These are phyloP conservation scores for Tuber brumale DNA, from an alignment of 495 filamentous ascomycete species.

Conservation along the genomic window DNA sequence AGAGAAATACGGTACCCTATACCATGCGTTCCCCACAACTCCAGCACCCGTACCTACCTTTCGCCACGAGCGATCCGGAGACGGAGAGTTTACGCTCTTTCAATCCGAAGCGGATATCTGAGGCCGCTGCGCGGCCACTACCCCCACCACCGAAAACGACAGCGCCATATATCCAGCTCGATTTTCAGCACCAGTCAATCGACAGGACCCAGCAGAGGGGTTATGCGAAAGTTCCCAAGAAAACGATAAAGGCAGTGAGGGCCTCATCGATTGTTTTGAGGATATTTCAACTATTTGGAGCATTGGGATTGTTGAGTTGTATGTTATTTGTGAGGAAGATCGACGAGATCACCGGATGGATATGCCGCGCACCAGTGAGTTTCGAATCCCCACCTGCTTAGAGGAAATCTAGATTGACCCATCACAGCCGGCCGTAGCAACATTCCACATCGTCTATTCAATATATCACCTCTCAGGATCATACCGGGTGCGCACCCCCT, in stretches of 20 bases:
- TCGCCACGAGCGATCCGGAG: background rate
- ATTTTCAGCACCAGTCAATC: slow-evolving; percentile 16
- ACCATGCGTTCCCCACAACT: background rate
- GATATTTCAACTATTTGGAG: slow-evolving; percentile 23
- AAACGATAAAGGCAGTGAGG: slow-evolving; percentile 9
- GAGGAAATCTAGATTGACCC: background rate
- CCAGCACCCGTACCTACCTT: background rate
- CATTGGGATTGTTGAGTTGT: slow-evolving; percentile 30
- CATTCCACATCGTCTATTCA: slow-evolving; percentile 33
- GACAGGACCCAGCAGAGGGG: slow-evolving; percentile 13
- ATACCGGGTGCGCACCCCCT: slow-evolving; percentile 31
- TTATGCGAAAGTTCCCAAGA: slow-evolving; percentile 14
- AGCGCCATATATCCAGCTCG: slow-evolving; percentile 36
- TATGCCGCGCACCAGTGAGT: slow-evolving; percentile 31
- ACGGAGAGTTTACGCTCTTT: slow-evolving; percentile 11
- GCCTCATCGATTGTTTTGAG: slow-evolving; percentile 20
- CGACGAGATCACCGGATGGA: slow-evolving; percentile 34
- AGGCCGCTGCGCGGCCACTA: slow-evolving; percentile 15
- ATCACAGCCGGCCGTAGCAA: slow-evolving; percentile 28
- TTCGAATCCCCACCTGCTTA: background rate
- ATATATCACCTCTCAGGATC: slow-evolving; percentile 35
- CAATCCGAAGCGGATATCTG: slow-evolving; percentile 34
- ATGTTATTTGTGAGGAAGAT: slow-evolving; percentile 32
- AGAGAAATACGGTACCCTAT: slow-evolving; percentile 6
- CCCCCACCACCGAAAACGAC: slow-evolving; percentile 17